Conservation (phyloP, 179 eudicot species). For the Amaranthus tricolor region DNA sequence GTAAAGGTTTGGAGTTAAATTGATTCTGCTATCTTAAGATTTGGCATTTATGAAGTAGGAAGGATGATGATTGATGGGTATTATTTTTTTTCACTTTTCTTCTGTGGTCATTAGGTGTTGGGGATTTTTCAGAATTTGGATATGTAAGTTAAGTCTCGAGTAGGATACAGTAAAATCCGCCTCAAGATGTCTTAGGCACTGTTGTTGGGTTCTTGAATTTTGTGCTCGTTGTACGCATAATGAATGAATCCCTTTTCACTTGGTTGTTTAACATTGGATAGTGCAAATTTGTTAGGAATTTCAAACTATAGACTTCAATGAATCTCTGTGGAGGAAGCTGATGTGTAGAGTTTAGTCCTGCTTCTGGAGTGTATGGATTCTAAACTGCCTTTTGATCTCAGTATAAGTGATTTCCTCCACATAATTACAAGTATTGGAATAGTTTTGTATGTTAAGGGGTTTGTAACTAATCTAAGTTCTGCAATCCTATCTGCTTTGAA, state of each 20-base stretch:
- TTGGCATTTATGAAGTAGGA: not conserved
- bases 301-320: not conserved
- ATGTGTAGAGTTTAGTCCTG: not conserved
- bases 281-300: not conserved
- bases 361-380: not conserved
- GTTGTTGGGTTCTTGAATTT: not conserved
- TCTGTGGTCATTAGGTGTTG: not conserved
- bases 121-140: not conserved
- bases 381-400: conserved; percentile 3
- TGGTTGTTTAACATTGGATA: not conserved
- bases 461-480: not conserved
- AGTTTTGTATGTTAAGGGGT: not conserved
- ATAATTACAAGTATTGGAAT: not conserved
- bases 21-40: not conserved
- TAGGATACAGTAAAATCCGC: not conserved
- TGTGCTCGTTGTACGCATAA: not conserved
- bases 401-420: not conserved
- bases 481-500: not conserved
- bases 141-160: not conserved
- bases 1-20: not conserved
- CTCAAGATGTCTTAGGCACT: conserved; percentile 7
- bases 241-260: not conserved
- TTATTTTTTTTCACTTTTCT: not conserved
- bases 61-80: not conserved
- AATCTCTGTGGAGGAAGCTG: not conserved